A percentile compares a stretch with the other conserved stretches of the same genome.
phyloP scores from a whole-genome alignment of 371 early-diverging fungal species.

The Mortierella sp. region DNA sequence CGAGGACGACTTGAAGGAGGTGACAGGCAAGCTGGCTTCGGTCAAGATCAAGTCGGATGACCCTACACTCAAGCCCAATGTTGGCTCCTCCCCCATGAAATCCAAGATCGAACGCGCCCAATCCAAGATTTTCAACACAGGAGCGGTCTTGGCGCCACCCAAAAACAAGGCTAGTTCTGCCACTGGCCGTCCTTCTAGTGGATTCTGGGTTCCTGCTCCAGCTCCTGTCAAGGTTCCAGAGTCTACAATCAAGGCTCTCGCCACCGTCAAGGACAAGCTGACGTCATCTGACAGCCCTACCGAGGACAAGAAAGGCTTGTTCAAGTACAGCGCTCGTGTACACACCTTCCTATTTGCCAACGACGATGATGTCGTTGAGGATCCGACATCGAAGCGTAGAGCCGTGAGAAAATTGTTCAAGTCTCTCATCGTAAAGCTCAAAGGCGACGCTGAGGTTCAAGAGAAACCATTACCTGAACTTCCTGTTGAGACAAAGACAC shows the following conservation, averaged over 20 bases:
- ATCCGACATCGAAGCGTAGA: slow-evolving; percentile 26
- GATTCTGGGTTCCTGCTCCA: slow-evolving; percentile 47
- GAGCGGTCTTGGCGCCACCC: slow-evolving; percentile 35
- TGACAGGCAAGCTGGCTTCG: slow-evolving; percentile 36
- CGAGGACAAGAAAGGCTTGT: slow-evolving; percentile 16
- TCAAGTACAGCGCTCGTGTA: slow-evolving; percentile 36
- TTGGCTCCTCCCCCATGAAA: slow-evolving; percentile 2
- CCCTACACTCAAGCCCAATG: slow-evolving; percentile 11
- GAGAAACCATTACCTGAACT: slow-evolving; percentile 18
- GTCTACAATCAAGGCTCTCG: slow-evolving; percentile 34
- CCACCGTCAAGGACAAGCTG: slow-evolving; percentile 24
- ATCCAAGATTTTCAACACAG: slow-evolving; percentile 24
- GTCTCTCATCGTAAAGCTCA: slow-evolving; percentile 19
- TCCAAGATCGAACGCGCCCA: slow-evolving; percentile 21
- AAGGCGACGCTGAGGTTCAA: slow-evolving; percentile 11
- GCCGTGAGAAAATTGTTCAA: slow-evolving; percentile 15
- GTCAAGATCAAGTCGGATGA: slow-evolving; percentile 42
- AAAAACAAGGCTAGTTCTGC: slow-evolving; percentile 34
- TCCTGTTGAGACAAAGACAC: slow-evolving; percentile 7
- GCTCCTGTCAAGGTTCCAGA: slow-evolving; percentile 41
- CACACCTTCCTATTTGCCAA: slow-evolving; percentile 18
- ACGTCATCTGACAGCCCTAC: slow-evolving; percentile 7
- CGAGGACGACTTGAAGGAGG: slow-evolving; percentile 24
- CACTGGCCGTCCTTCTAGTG: slow-evolving; percentile 26
- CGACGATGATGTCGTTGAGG: slow-evolving; percentile 18